Conservation (phyloP, 129 eudicot genomes). For the Lactuca saligna region DNA sequence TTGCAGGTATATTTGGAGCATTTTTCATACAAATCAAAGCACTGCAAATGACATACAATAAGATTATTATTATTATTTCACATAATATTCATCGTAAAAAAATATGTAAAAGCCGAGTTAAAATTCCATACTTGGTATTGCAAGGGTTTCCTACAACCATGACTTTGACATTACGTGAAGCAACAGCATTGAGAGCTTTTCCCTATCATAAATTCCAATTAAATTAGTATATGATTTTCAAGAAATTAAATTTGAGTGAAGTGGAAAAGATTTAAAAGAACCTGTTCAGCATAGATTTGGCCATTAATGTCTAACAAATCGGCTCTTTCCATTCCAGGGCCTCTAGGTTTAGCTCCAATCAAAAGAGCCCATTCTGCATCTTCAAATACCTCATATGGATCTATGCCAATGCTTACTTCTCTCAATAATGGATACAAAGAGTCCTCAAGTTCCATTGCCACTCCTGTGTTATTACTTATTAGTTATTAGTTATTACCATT, state of each 20-base stretch:
- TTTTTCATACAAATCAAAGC: conserved; percentile 98
- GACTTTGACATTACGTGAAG: conserved; percentile 90
- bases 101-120: not conserved
- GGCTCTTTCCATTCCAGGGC: conserved; percentile 99
- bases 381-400: conserved; percentile 88
- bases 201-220: conserved; percentile 49
- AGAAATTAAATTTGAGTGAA: not conserved
- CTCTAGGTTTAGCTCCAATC: conserved; percentile 98
- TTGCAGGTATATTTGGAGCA: conserved; percentile 94
- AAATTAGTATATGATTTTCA: not conserved
- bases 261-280: conserved; percentile 13
- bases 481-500: not conserved
- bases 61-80: conserved; percentile 7
- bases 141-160: conserved; percentile 98
- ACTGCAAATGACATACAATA: conserved; percentile 47
- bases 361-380: conserved; percentile 99
- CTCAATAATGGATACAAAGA: conserved; percentile 81
- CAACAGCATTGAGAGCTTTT: conserved; percentile 96
- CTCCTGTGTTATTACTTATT: conserved; percentile 47
- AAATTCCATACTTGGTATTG: conserved; percentile 73
- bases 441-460: conserved; percentile 98
- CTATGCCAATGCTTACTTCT: conserved; percentile 91
- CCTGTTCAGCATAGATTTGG: conserved; percentile 92
- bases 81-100: conserved; percentile 7
- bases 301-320: conserved; percentile 86